Evolutionary conservation across 345 rosid species (phyloP), one percentile per base, ranked within the genome.

Genomic region (Aquilaria malaccensis): DNA sequence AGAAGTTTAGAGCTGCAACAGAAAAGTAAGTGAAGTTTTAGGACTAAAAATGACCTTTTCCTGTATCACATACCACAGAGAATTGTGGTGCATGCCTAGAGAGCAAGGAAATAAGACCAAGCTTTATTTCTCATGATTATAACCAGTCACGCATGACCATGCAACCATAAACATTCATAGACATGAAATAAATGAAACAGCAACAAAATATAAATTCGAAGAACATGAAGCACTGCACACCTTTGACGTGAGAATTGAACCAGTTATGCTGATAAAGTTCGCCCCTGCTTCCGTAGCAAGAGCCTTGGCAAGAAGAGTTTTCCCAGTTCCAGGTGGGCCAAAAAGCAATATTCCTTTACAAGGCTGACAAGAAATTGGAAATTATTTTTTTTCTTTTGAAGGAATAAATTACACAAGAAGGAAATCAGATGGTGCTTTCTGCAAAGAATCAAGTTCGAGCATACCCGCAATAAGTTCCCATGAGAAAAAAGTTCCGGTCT

Each of bases 301-400:
- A 5, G 96, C 97, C 79, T 91, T 95, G 48, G 96, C 99, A 65
- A 91, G 89, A 58, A 94, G 86, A 22, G 99, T 91, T 76, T 94
- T 94, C 74, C 97, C 99, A 55, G 99, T 94, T 72, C 99, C 99
- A 76, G 99, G 99, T 77, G 99, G 99, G 65, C 99, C 99, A 77
- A 94, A 94, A 33, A 94, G 93, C 70, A 91, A 80, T 73, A 94
- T 85, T 56, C 97, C 99, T 86, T 91, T 94, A 80, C 99, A 91
- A 4, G 97, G 97, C 99, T 94, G 83, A 47, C 57, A 74, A 64
- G 70, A 62, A 13, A 7, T 51, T 43, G 3, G 59, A 59, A 52
- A 37, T 37, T 9, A 37, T 37, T 0, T 37, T 37, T 37, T 3
- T 37, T 37, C 43, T 37, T 37, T 37, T 37, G 43, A 9, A 37